A percentile compares a stretch with the other conserved stretches of the same genome.
These are phyloP conservation scores for Penicillium sp. DNA, from an alignment of 2,329 filamentous ascomycete genomes.

Conservation along the genomic window DNA sequence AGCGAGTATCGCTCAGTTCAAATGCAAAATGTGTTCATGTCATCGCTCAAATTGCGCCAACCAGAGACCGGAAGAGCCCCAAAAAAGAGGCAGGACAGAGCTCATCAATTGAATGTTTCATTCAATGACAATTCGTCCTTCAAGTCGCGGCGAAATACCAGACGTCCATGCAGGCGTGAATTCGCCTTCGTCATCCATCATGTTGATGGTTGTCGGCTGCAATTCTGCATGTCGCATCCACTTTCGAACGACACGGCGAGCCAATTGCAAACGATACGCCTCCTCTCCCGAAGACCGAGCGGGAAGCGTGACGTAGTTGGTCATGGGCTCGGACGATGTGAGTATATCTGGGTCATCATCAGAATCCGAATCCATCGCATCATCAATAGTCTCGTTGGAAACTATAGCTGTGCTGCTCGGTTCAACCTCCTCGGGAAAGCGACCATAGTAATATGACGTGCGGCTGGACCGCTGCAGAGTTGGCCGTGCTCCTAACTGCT, in stretches of 20 bases:
- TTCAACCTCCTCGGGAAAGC: conserved; percentile 23
- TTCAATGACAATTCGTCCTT: conserved; percentile 2
- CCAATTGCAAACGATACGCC: conserved; percentile 55
- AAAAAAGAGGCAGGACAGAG: neutral
- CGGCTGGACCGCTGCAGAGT: conserved; percentile 21
- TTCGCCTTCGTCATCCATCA: conserved; percentile 52
- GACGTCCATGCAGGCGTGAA: conserved; percentile 36
- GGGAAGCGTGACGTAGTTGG: conserved; percentile 37
- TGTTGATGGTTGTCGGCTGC: conserved; percentile 43
- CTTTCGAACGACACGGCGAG: conserved; percentile 63
- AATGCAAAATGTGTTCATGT: neutral
- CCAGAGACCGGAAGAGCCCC: neutral
- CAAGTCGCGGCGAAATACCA: conserved; percentile 2
- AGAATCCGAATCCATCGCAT: conserved; percentile 41
- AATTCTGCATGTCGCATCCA: conserved; percentile 68
- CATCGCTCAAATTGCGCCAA: neutral
- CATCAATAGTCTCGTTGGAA: conserved; percentile 20
- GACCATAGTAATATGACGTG: conserved; percentile 27
- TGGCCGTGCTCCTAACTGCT: conserved; percentile 15
- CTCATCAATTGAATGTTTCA: no score
- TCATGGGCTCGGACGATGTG: conserved; percentile 29
- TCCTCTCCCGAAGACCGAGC: conserved; percentile 44
- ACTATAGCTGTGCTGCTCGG: neutral
- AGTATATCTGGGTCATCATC: conserved; percentile 39
- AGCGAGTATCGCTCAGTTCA: neutral